Percentiles rank a stretch among this genome's conserved stretches.
Evolutionary conservation across 2,329 filamentous ascomycete species (phyloP).

Genomic region (Botrytis byssoidea): DNA sequence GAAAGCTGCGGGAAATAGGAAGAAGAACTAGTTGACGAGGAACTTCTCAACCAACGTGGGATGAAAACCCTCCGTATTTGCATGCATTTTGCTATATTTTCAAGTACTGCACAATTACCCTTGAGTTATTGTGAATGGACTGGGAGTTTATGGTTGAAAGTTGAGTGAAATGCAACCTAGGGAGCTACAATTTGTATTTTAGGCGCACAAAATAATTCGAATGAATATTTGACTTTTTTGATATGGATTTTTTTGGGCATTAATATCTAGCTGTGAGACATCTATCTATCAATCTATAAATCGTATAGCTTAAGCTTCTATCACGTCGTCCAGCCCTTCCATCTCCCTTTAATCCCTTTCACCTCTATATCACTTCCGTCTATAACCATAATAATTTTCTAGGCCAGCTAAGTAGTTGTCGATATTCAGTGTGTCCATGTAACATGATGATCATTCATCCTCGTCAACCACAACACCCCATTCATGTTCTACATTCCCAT

Average conservation of each 20-base stretch:
- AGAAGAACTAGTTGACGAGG: not conserved
- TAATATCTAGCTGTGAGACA: not conserved
- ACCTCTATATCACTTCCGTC: not conserved
- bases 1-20: not conserved
- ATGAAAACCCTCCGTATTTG: not conserved
- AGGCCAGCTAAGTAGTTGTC: not conserved
- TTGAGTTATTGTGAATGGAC: not conserved
- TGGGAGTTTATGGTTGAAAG: conserved; percentile 5
- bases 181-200: conserved; percentile 19
- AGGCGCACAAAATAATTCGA: conserved; percentile 20
- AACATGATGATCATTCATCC: conserved; percentile 22
- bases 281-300: not conserved
- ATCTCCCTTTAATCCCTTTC: not conserved
- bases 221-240: conserved; percentile 14
- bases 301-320: not conserved
- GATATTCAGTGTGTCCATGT: not conserved
- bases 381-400: not conserved
- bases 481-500: conserved; percentile 63
- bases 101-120: not conserved
- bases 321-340: not conserved
- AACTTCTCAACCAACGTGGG: not conserved
- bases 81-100: conserved; percentile 12
- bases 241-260: not conserved
- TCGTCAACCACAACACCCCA: conserved; percentile 70
- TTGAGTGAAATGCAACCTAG: conserved; percentile 8